Evolutionary conservation across 768 basidiomycete species (phyloP).

Genomic region (Boletus subparvulus): DNA sequence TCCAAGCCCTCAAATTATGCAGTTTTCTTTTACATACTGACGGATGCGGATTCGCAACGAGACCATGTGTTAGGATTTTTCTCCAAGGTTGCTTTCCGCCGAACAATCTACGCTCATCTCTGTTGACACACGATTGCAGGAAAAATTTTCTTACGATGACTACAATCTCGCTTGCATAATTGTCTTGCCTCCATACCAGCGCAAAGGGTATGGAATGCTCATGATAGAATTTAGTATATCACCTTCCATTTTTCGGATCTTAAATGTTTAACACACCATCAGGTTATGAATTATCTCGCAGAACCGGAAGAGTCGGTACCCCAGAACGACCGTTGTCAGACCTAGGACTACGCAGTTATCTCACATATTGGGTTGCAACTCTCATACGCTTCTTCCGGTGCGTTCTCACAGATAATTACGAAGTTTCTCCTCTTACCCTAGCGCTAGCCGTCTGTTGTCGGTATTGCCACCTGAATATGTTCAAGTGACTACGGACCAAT

Average conservation of each 20-base stretch:
- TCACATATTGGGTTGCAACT: constrained; percentile 83
- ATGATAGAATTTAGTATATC: constrained; percentile 97
- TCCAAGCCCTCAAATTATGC: not conserved
- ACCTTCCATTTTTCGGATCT: not conserved
- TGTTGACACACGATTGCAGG: constrained; percentile 42
- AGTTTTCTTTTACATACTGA: constrained; percentile 90
- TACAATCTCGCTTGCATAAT: constrained; percentile 98
- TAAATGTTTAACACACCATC: not conserved
- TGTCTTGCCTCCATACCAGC: constrained; percentile 90
- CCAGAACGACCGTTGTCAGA: constrained; percentile 96
- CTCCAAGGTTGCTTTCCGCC: constrained; percentile 47
- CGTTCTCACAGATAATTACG: not conserved
- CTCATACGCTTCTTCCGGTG: constrained; percentile 83
- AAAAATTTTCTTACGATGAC: constrained; percentile 94
- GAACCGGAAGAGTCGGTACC: constrained; percentile 77
- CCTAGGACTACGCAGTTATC: constrained; percentile 87
- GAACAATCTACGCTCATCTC: not conserved
- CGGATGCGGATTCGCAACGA: constrained; percentile 73
- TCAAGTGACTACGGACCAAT: constrained; percentile 44
- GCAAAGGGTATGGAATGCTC: constrained; percentile 88
- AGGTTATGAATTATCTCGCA: constrained; percentile 93
- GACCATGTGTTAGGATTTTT: constrained; percentile 81
- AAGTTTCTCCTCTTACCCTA: not conserved
- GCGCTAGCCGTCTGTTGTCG: constrained; percentile 52
- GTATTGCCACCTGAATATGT: constrained; percentile 55